phyloP scores from a whole-genome alignment of 169 alveolate species.

The Plasmodium gonderi region DNA sequence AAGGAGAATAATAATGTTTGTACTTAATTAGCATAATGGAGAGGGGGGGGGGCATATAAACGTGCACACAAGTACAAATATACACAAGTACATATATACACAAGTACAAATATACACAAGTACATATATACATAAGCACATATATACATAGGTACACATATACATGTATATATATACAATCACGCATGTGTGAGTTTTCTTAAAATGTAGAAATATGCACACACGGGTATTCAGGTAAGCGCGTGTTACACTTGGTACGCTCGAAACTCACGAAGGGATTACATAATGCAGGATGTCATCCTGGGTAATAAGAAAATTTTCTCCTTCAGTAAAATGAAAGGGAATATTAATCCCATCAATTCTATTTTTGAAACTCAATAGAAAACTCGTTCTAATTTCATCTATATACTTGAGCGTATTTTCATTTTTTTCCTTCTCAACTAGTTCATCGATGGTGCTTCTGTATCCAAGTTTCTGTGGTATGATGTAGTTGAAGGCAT shows the following conservation, averaged over 20 bases:
- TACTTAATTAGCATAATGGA: too few relatives aligned
- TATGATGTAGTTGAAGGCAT: conserved; percentile 72
- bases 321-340: conserved; percentile 30
- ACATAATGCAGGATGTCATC: conserved; percentile 61
- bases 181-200: background rate
- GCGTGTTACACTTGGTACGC: too few relatives aligned
- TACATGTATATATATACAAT: background rate
- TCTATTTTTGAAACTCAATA: conserved; percentile 42
- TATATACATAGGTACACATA: background rate
- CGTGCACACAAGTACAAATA: background rate
- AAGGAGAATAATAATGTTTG: too few relatives aligned
- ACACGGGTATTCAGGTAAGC: too few relatives aligned
- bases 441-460: conserved; percentile 71
- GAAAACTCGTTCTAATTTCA: conserved; percentile 63
- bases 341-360: conserved; percentile 36
- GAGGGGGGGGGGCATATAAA: background rate
- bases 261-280: too few relatives aligned
- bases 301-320: conserved; percentile 48
- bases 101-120: background rate
- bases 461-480: conserved; percentile 74
- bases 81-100: background rate
- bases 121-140: background rate
- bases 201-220: background rate
- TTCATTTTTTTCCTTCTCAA: conserved; percentile 61
- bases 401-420: conserved; percentile 60